Evolutionary conservation across 306 rosid genomes (phyloP).

Genomic region (Casuarina equisetifolia): DNA sequence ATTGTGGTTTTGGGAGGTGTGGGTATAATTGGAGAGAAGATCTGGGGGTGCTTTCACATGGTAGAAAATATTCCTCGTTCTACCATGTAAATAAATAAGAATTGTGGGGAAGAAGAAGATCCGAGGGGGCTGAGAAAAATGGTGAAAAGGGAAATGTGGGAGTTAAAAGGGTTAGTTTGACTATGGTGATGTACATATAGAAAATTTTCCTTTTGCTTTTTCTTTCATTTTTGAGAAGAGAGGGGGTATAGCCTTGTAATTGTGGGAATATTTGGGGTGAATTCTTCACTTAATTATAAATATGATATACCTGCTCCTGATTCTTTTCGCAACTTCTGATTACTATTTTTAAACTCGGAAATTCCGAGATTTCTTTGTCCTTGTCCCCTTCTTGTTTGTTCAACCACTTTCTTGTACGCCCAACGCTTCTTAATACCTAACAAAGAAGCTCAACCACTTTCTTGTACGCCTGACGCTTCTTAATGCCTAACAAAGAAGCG

Average conservation of each 20-base stretch:
- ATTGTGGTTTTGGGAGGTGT: constrained; percentile 23
- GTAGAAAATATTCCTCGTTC: constrained; percentile 43
- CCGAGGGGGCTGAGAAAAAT: constrained; percentile 34
- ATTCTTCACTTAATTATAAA: constrained; percentile 40
- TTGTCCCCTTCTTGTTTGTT: not conserved
- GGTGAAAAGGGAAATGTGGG: constrained; percentile 36
- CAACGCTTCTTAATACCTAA: not conserved
- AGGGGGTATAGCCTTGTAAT: constrained; percentile 47
- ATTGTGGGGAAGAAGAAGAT: constrained; percentile 34
- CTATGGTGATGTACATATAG: constrained; percentile 41
- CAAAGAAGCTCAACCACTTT: too few relatives aligned
- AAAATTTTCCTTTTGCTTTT: constrained; percentile 6
- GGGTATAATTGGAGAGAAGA: constrained; percentile 29
- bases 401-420: not conserved
- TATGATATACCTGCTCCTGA: constrained; percentile 43
- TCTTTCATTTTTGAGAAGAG: constrained; percentile 33
- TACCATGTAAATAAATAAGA: constrained; percentile 56
- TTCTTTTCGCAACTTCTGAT: constrained; percentile 27
- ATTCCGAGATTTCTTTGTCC: not conserved
- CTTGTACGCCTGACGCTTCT: too few relatives aligned
- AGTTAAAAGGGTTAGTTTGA: constrained; percentile 10
- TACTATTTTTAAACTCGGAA: not conserved
- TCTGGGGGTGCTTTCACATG: constrained; percentile 15
- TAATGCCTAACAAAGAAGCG: too few relatives aligned
- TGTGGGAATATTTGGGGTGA: constrained; percentile 50